These are phyloP conservation scores for Berberis thunbergii DNA, from an alignment of 164 flowering plant genomes.

Conservation along the genomic window DNA sequence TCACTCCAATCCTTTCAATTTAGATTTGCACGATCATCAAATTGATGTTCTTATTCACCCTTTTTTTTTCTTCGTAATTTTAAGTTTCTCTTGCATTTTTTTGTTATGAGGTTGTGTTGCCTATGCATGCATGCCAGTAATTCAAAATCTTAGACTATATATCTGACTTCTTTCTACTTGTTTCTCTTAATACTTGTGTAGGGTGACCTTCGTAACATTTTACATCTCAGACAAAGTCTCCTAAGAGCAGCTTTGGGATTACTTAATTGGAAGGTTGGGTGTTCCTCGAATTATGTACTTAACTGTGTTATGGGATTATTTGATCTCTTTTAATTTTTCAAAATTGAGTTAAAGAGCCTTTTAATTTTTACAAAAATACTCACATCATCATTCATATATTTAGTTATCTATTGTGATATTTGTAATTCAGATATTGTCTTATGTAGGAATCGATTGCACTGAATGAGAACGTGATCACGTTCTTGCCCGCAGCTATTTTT, in stretches of 20 bases:
- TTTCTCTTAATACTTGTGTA: constrained; percentile 21
- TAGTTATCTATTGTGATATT: background rate
- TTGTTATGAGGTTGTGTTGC: too few relatives aligned
- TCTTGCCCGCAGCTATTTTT: constrained; percentile 69
- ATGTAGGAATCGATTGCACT: constrained; percentile 39
- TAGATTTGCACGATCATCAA: too few relatives aligned
- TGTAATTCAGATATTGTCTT: constrained; percentile 5
- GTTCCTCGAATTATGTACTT: background rate
- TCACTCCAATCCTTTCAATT: too few relatives aligned
- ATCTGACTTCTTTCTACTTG: background rate
- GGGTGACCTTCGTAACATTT: constrained; percentile 70
- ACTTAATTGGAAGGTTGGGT: constrained; percentile 44
- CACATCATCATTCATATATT: background rate
- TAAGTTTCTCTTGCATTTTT: too few relatives aligned
- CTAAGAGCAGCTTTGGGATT: constrained; percentile 43
- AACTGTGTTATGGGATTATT: background rate
- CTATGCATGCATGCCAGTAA: too few relatives aligned
- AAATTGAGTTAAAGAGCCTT: background rate
- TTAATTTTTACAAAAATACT: background rate
- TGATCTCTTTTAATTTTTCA: background rate
- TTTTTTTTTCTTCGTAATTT: too few relatives aligned
- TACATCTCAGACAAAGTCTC: constrained; percentile 58
- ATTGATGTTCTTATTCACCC: too few relatives aligned
- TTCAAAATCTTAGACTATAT: background rate
- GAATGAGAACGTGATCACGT: constrained; percentile 38